Percentiles rank a stretch among this genome's conserved stretches.
Evolutionary conservation across 306 rosid genomes (phyloP).

Genomic region (Pyrus bretschneideri): DNA sequence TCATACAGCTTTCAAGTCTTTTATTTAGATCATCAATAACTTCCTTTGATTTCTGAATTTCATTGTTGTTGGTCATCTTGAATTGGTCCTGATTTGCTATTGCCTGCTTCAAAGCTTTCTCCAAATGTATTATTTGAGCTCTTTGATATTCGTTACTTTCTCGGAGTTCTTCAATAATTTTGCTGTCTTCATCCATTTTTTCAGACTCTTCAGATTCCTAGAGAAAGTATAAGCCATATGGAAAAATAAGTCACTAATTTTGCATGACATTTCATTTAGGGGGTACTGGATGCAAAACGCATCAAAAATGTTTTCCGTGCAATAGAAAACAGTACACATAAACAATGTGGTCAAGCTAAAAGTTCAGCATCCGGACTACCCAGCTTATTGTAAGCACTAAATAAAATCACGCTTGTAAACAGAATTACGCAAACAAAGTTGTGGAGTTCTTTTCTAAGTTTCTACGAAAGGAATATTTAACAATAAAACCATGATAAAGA

Average conservation of each 20-base stretch:
- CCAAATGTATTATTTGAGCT: conserved; percentile 58
- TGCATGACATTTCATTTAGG: background rate
- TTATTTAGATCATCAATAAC: conserved; percentile 67
- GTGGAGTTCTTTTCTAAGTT: background rate
- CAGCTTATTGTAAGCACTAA: background rate
- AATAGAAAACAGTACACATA: background rate
- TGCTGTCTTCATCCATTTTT: conserved; percentile 96
- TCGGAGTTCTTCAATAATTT: conserved; percentile 72
- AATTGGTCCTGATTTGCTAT: conserved; percentile 57
- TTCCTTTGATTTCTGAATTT: conserved; percentile 57
- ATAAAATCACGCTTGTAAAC: background rate
- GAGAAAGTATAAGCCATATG: conserved; percentile 13
- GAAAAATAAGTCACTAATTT: conserved; percentile 5
- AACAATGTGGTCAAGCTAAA: background rate
- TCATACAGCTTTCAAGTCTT: conserved; percentile 58
- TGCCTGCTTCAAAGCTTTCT: conserved; percentile 74
- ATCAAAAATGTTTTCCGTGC: background rate
- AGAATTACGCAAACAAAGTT: background rate
- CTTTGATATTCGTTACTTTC: conserved; percentile 52
- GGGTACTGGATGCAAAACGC: background rate
- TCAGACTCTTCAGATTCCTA: conserved; percentile 94
- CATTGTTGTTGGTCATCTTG: conserved; percentile 45
- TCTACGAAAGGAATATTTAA: background rate
- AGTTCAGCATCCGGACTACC: background rate
- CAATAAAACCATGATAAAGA: too few species aligned